These are phyloP conservation scores for Xylaria digitata DNA, from an alignment of 2,329 filamentous ascomycete species.

Conservation along the genomic window DNA sequence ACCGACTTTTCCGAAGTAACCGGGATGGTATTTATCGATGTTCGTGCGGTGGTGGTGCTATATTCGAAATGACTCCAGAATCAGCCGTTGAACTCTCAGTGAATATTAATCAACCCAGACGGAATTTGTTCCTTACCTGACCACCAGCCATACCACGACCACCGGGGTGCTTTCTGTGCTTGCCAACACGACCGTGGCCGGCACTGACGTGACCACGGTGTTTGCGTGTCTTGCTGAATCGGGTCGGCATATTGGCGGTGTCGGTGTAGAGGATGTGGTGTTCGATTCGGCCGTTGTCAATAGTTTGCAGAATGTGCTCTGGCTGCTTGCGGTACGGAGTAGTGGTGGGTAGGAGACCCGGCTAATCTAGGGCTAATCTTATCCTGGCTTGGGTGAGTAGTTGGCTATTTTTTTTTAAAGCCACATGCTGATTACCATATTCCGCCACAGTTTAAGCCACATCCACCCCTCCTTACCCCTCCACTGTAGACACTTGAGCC, in stretches of 20 bases:
- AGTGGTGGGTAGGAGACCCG: slow-evolving; percentile 32
- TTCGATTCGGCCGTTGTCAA: slow-evolving; percentile 36
- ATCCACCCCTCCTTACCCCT: slow-evolving; percentile 4
- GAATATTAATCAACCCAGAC: slow-evolving; percentile 2
- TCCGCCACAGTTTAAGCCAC: not conserved
- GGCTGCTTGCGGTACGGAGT: not conserved
- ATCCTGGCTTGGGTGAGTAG: slow-evolving; percentile 15
- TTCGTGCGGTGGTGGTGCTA: slow-evolving; percentile 97
- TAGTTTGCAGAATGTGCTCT: slow-evolving; percentile 34
- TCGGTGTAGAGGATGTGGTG: slow-evolving; percentile 28
- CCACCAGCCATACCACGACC: slow-evolving; percentile 80
- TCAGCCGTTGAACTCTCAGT: slow-evolving; percentile 66
- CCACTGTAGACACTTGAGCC: not conserved
- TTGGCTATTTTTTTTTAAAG: not conserved
- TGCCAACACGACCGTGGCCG: slow-evolving; percentile 98
- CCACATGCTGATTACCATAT: not conserved
- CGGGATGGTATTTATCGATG: slow-evolving; percentile 85
- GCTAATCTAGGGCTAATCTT: slow-evolving; percentile 42
- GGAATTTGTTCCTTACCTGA: slow-evolving; percentile 32
- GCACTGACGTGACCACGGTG: slow-evolving; percentile 95
- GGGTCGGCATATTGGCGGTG: slow-evolving; percentile 40
- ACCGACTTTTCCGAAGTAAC: slow-evolving; percentile 99
- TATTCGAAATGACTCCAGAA: slow-evolving; percentile 66
- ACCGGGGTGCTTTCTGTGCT: slow-evolving; percentile 94
- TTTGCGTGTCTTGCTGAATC: slow-evolving; percentile 42